Evolutionary conservation across 2,329 filamentous ascomycete species (phyloP).

Genomic region (Aspergillus floridensis): DNA sequence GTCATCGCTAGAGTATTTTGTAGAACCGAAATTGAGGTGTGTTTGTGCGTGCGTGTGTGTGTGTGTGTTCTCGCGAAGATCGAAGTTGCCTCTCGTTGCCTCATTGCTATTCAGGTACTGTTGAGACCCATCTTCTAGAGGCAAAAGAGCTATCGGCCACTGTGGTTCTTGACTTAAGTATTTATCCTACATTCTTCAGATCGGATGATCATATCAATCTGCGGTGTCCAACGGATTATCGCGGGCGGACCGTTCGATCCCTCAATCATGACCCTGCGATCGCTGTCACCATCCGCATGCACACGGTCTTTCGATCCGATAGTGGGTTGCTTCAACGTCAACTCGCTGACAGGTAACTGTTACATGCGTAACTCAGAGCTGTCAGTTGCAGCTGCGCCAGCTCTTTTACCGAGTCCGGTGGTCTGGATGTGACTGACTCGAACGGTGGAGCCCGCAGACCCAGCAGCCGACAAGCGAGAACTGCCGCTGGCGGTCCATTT

Average conservation of each 20-base stretch:
- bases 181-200: neutral
- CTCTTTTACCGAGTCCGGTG: neutral
- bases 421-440: conserved; percentile 3
- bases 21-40: neutral
- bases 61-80: too few species aligned
- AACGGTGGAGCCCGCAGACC: conserved; percentile 3
- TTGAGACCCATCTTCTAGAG: neutral
- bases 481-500: neutral
- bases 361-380: neutral
- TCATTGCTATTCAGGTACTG: neutral
- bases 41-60: neutral
- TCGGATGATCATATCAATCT: neutral
- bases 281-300: neutral
- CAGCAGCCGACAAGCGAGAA: conserved; percentile 3
- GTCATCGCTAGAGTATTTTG: too few species aligned
- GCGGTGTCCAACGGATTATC: neutral
- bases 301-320: neutral
- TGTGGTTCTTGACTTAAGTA: neutral
- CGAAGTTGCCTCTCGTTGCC: neutral
- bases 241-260: conserved; percentile 1
- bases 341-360: neutral
- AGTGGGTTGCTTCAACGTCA: neutral
- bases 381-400: neutral
- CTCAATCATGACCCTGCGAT: conserved; percentile 5
- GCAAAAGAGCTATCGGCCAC: neutral